A percentile compares a stretch with the other conserved stretches of the same genome.
Conservation (phyloP, 306 rosid species). For the Glycine soja region DNA sequence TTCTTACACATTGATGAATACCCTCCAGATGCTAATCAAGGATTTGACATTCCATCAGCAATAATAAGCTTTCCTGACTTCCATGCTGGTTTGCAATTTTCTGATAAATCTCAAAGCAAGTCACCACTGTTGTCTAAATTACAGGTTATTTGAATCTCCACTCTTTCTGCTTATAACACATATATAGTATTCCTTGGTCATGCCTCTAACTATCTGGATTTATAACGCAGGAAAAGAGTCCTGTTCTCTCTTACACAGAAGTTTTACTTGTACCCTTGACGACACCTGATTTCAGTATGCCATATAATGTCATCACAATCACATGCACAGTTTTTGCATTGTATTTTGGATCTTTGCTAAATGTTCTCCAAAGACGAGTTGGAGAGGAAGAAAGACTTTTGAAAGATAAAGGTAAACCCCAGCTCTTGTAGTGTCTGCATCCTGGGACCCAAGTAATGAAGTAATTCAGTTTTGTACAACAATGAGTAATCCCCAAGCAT, state of each 20-base stretch:
- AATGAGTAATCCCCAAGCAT: background rate
- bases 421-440: conserved; percentile 26
- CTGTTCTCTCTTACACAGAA: conserved; percentile 83
- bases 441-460: background rate
- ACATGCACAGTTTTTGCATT: conserved; percentile 90
- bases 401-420: conserved; percentile 69
- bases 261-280: conserved; percentile 91
- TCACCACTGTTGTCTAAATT: conserved; percentile 75
- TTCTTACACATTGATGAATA: conserved; percentile 96
- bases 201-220: conserved; percentile 35
- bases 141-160: conserved; percentile 59
- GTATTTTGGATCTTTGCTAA: conserved; percentile 89
- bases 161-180: conserved; percentile 1
- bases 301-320: conserved; percentile 92
- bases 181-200: conserved; percentile 20
- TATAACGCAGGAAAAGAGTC: conserved; percentile 67
- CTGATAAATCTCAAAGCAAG: conserved; percentile 53
- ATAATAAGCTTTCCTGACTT: conserved; percentile 84
- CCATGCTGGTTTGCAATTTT: conserved; percentile 63
- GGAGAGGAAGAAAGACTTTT: conserved; percentile 81
- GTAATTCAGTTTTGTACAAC: conserved; percentile 2
- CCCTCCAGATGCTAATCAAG: conserved; percentile 97
- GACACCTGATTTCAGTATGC: conserved; percentile 98
- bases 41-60: conserved; percentile 97
- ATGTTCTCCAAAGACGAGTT: conserved; percentile 83